These are phyloP conservation scores for Protomyces arabidopsidicola DNA, from an alignment of 1,139 yeast species.

Conservation along the genomic window DNA sequence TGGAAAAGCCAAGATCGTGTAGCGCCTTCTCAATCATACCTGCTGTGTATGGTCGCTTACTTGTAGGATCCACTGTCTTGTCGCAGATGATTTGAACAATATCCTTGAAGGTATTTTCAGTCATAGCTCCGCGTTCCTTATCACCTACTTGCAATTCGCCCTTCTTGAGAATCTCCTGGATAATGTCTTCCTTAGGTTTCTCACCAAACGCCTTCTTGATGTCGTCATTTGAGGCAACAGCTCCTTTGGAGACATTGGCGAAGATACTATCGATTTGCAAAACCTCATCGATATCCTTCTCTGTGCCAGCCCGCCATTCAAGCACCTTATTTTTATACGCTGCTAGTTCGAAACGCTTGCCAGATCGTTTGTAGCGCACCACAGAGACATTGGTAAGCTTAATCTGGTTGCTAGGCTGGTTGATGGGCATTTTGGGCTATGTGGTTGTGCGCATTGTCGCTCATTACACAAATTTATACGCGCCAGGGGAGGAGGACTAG, in stretches of 20 bases:
- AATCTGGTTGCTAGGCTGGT: conserved; percentile 85
- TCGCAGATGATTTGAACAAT: conserved; percentile 78
- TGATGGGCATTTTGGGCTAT: conserved; percentile 42
- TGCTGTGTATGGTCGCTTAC: conserved; percentile 88
- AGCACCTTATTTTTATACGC: conserved; percentile 96
- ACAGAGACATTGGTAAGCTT: conserved; percentile 89
- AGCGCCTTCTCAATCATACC: conserved; percentile 88
- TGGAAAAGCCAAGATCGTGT: conserved; percentile 72
- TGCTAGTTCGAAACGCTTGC: conserved; percentile 73
- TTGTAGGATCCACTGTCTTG: conserved; percentile 84
- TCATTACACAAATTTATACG: no score
- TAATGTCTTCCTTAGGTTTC: conserved; percentile 66
- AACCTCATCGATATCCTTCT: conserved; percentile 91
- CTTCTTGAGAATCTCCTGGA: conserved; percentile 63
- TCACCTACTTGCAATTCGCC: conserved; percentile 95
- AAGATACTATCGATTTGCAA: conserved; percentile 94
- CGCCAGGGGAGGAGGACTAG: no score
- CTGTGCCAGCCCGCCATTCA: conserved; percentile 67
- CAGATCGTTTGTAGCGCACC: conserved; percentile 80
- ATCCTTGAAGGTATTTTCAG: conserved; percentile 74
- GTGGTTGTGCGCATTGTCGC: not conserved
- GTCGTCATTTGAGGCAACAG: conserved; percentile 86
- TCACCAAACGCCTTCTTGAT: conserved; percentile 68
- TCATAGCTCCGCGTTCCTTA: conserved; percentile 77
- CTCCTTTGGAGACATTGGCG: conserved; percentile 88